Percentiles rank a stretch among this genome's conserved stretches.
Evolutionary conservation across 2,329 filamentous ascomycete genomes (phyloP).

Genomic region (Fusarium pseudocircinatum): DNA sequence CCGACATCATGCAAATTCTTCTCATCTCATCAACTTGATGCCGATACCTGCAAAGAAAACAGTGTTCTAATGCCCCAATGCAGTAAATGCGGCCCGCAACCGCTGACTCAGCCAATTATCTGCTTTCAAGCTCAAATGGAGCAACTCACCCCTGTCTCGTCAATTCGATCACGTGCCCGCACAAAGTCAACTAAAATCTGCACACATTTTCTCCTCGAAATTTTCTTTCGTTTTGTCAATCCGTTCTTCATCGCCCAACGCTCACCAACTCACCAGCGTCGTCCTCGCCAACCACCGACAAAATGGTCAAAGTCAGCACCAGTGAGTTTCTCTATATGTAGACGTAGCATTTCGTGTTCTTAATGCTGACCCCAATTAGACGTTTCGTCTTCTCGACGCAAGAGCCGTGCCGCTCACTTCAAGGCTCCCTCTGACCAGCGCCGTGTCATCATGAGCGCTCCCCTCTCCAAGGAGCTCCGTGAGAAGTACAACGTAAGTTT

Average conservation of each 20-base stretch:
- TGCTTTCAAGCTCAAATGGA: neutral
- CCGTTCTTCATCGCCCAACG: slow-evolving; percentile 45
- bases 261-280: slow-evolving; percentile 41
- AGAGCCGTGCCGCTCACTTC: slow-evolving; percentile 99
- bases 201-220: slow-evolving; percentile 25
- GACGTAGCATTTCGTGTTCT: neutral
- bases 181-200: slow-evolving; percentile 42
- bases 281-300: slow-evolving; percentile 51
- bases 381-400: slow-evolving; percentile 85
- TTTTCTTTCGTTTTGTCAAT: slow-evolving; percentile 30
- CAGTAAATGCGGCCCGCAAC: slow-evolving; percentile 6
- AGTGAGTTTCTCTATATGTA: slow-evolving; percentile 52
- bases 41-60: neutral
- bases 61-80: neutral
- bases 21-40: neutral
- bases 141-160: neutral
- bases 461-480: slow-evolving; percentile 94
- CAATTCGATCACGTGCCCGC: slow-evolving; percentile 46
- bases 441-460: slow-evolving; percentile 96
- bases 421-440: slow-evolving; percentile 91
- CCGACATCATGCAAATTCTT: neutral
- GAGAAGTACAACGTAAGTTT: slow-evolving; percentile 95
- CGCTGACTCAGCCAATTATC: neutral
- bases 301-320: slow-evolving; percentile 77
- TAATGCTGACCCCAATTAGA: slow-evolving; percentile 50